A percentile compares a stretch with the other conserved stretches of the same genome.
phyloP scores from a whole-genome alignment of 2,329 filamentous ascomycete species.

The Emmonsia crescens region DNA sequence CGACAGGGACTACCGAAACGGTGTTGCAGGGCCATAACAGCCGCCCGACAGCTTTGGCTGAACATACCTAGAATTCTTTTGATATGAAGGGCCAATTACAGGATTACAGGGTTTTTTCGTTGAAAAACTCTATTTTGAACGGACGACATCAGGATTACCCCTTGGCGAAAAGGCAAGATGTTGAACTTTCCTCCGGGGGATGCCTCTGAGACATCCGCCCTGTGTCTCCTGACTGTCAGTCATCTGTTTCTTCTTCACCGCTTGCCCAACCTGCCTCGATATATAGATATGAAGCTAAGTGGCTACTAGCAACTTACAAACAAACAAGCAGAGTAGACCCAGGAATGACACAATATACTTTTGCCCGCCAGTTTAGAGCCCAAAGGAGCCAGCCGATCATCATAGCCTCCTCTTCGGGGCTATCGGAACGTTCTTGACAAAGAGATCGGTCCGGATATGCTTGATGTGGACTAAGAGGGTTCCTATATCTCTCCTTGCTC shows the following conservation, averaged over 20 bases:
- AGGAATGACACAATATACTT: neutral
- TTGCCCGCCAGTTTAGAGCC: neutral
- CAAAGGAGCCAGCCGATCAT: neutral
- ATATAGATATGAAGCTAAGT: constrained; percentile 7
- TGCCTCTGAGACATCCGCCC: constrained; percentile 9
- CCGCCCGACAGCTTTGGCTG: neutral
- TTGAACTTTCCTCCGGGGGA: neutral
- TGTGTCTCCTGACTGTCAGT: constrained; percentile 5
- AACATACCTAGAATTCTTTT: neutral
- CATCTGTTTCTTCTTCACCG: constrained; percentile 9
- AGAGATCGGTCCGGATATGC: constrained; percentile 4
- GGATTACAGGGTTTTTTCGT: neutral
- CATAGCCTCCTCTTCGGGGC: neutral
- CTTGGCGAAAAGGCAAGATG: neutral
- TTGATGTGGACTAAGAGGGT: neutral
- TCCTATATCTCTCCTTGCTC: neutral
- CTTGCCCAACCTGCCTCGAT: constrained; percentile 14
- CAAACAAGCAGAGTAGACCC: constrained; percentile 10
- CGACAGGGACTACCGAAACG: constrained; percentile 6
- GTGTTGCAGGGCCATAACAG: neutral
- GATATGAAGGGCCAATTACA: neutral
- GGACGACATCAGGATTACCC: neutral
- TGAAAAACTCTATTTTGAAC: neutral
- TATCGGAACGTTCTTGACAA: constrained; percentile 12
- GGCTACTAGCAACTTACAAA: constrained; percentile 9